These are phyloP conservation scores for Tarenaya hassleriana DNA, from an alignment of 345 rosid species.

Conservation along the genomic window DNA sequence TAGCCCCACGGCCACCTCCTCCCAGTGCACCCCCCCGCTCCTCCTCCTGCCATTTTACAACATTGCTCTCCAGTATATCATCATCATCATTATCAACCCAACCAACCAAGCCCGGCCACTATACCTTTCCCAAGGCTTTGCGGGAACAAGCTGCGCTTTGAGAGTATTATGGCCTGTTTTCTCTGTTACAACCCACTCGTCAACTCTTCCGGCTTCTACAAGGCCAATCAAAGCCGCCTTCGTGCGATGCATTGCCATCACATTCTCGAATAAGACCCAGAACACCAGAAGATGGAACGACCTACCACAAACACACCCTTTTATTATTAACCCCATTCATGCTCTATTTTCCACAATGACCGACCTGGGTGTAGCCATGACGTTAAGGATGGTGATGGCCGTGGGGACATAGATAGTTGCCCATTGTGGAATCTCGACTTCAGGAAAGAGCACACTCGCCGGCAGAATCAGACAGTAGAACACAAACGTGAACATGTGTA, in stretches of 20 bases:
- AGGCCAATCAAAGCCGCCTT: conserved; percentile 49
- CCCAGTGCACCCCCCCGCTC: conserved; percentile 42
- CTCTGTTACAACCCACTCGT: conserved; percentile 78
- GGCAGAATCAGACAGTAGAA: conserved; percentile 1
- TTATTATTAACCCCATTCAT: too few relatives aligned
- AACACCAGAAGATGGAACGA: not conserved
- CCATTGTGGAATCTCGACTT: not conserved
- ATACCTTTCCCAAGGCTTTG: too few relatives aligned
- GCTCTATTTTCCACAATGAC: too few relatives aligned
- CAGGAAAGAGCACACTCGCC: not conserved
- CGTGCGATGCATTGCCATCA: conserved; percentile 38
- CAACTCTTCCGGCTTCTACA: conserved; percentile 56
- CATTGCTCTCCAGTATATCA: too few relatives aligned
- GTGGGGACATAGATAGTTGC: not conserved
- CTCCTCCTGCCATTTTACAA: too few relatives aligned
- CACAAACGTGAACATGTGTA: not conserved
- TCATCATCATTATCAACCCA: too few relatives aligned
- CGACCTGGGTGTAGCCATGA: not conserved
- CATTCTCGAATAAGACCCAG: conserved; percentile 28
- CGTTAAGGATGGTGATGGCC: not conserved
- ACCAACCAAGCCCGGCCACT: too few relatives aligned
- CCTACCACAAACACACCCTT: too few relatives aligned
- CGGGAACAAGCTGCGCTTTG: conserved; percentile 26
- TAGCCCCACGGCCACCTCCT: conserved; percentile 50
- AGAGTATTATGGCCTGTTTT: conserved; percentile 58